phyloP scores from a whole-genome alignment of 805 yeast genomes.

The Suhomyces tanzawaensis region DNA sequence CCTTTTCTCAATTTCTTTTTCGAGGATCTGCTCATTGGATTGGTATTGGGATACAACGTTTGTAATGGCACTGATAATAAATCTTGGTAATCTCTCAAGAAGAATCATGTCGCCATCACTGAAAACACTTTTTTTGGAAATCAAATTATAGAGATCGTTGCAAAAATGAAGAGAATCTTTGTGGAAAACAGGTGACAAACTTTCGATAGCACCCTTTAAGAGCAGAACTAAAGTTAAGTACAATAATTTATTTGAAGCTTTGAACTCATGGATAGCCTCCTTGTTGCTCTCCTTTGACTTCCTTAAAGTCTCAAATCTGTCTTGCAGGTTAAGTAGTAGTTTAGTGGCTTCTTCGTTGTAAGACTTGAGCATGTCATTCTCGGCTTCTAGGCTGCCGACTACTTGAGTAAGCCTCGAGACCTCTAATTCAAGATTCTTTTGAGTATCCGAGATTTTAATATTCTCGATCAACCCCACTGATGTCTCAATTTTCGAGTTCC shows the following conservation, averaged over 20 bases:
- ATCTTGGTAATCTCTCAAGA: slow-evolving; percentile 3
- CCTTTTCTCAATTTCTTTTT: background rate
- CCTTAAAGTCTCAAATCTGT: background rate
- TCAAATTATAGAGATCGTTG: slow-evolving; percentile 1
- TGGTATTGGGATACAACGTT: slow-evolving; percentile 5
- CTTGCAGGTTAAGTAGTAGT: slow-evolving; percentile 2
- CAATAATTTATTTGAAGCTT: background rate
- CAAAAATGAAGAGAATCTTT: slow-evolving; percentile 8
- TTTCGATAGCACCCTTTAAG: background rate
- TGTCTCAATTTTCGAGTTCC: too few species aligned
- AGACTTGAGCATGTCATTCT: slow-evolving; percentile 1
- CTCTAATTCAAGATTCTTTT: background rate
- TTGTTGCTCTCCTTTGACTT: background rate
- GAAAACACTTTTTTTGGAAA: slow-evolving; percentile 1
- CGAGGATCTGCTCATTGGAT: slow-evolving; percentile 5
- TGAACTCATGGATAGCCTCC: background rate
- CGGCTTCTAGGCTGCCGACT: slow-evolving; percentile 1
- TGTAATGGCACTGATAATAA: slow-evolving; percentile 4
- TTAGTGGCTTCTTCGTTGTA: slow-evolving; percentile 3
- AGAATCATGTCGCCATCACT: background rate
- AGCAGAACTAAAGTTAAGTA: background rate
- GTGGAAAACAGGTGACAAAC: slow-evolving; percentile 5
- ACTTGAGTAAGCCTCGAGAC: background rate
- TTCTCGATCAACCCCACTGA: too few species aligned
- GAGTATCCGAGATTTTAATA: too few species aligned